Conservation (phyloP, 805 yeast genomes). For the Crinitomyces ghanaensis region DNA sequence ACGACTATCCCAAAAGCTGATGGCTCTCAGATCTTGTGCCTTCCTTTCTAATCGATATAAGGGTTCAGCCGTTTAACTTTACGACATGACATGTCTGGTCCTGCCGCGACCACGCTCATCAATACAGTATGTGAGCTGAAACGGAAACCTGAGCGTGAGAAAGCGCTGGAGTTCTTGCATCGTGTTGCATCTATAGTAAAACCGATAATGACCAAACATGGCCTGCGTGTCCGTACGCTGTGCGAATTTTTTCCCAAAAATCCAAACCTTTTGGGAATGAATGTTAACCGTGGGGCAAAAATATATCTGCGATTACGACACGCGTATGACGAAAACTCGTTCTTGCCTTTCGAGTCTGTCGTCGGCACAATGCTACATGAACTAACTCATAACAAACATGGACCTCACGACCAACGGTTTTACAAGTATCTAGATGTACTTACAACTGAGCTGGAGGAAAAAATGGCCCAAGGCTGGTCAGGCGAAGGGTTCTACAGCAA, state of each 20-base stretch:
- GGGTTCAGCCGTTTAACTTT: too few relatives aligned
- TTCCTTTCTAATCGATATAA: too few relatives aligned
- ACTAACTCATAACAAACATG: conserved; percentile 64
- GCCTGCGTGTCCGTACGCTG: conserved; percentile 52
- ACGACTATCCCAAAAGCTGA: too few relatives aligned
- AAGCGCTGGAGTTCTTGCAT: conserved; percentile 50
- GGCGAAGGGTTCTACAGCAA: conserved; percentile 41
- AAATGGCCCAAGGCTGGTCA: conserved; percentile 31
- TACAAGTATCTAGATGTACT: conserved; percentile 54
- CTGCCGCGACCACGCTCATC: too few relatives aligned
- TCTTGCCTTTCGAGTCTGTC: conserved; percentile 50
- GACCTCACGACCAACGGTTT: conserved; percentile 71
- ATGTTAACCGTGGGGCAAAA: conserved; percentile 67
- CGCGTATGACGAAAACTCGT: conserved; percentile 38
- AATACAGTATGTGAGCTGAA: conserved; percentile 31
- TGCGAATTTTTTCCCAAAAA: conserved; percentile 76
- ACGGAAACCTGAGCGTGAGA: conserved; percentile 34
- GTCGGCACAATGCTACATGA: conserved; percentile 85
- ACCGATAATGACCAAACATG: conserved; percentile 62
- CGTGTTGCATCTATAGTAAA: conserved; percentile 58
- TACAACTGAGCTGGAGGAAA: conserved; percentile 34
- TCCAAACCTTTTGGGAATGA: conserved; percentile 58
- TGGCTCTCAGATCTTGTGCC: too few relatives aligned
- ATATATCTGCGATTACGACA: conserved; percentile 61
- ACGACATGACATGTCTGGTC: too few relatives aligned